Percentiles rank a stretch among this genome's conserved stretches.
Evolutionary conservation across 805 yeast species (phyloP).

Genomic region (Metschnikowia arizonensis): DNA sequence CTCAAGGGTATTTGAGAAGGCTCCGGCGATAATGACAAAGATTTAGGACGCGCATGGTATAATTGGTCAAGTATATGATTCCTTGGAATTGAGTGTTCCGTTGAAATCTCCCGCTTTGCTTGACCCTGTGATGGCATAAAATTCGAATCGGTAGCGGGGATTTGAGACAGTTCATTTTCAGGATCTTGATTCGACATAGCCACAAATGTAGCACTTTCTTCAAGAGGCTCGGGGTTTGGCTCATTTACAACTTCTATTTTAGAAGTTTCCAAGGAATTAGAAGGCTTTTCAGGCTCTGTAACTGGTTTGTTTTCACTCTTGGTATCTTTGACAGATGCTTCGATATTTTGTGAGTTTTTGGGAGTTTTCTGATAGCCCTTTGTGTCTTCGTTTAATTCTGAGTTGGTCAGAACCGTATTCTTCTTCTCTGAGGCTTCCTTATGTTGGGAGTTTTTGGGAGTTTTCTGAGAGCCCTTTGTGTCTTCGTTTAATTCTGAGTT

Average conservation of each 20-base stretch:
- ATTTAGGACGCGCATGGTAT: slow-evolving; percentile 31
- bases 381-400: too few relatives aligned
- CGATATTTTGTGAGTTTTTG: neutral
- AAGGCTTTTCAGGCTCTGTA: neutral
- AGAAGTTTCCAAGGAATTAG: neutral
- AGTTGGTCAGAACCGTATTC: too few relatives aligned
- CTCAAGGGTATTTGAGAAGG: slow-evolving; percentile 7
- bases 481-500: too few relatives aligned
- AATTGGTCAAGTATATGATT: slow-evolving; percentile 32
- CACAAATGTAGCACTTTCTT: neutral
- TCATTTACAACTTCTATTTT: neutral
- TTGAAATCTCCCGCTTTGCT: neutral
- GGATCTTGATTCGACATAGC: neutral
- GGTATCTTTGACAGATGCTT: neutral
- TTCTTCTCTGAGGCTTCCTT: too few relatives aligned
- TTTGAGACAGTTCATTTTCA: neutral
- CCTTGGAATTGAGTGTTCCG: slow-evolving; percentile 9
- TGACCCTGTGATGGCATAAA: neutral
- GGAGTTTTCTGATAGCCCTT: too few relatives aligned
- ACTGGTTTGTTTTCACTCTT: too few relatives aligned
- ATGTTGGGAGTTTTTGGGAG: too few relatives aligned
- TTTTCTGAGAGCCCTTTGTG: too few relatives aligned
- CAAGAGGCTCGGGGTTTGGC: neutral
- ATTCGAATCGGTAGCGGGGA: neutral
- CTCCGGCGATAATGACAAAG: slow-evolving; percentile 12